Conservation (phyloP, 805 yeast genomes). For the Metschnikowia dekortorum region DNA sequence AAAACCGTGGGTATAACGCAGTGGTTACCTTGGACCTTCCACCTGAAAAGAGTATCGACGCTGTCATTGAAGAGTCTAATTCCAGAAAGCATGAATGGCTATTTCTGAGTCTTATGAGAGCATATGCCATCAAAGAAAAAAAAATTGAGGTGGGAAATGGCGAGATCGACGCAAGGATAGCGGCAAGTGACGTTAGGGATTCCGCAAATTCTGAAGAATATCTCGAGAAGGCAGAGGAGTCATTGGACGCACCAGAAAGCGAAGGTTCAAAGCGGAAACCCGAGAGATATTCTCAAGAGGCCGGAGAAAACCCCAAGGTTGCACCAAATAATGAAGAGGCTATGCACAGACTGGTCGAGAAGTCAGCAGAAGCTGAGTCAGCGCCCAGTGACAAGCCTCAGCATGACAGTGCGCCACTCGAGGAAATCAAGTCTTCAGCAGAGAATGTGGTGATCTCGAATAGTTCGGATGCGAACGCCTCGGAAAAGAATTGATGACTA, state of each 20-base stretch:
- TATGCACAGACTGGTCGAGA: background rate
- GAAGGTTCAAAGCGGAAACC: background rate
- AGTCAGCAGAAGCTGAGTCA: background rate
- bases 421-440: constrained; percentile 4
- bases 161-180: background rate
- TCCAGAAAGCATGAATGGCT: constrained; percentile 18
- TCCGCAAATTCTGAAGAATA: background rate
- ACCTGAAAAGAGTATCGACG: constrained; percentile 36
- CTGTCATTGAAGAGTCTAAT: constrained; percentile 40
- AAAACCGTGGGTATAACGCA: constrained; percentile 44
- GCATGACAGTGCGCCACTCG: background rate
- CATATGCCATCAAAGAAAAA: constrained; percentile 8
- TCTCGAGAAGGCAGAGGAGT: background rate
- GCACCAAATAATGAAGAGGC: background rate
- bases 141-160: background rate
- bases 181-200: background rate
- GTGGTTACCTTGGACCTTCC: constrained; percentile 40
- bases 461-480: background rate
- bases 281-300: background rate
- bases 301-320: background rate
- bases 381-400: background rate
- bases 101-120: constrained; percentile 4
- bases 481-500: background rate
- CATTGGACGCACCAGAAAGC: background rate
- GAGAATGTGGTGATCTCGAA: constrained; percentile 1